A percentile compares a stretch with the other conserved stretches of the same genome.
phyloP scores from a whole-genome alignment of 2,329 filamentous ascomycete genomes.

The Fusarium tuaranense region DNA sequence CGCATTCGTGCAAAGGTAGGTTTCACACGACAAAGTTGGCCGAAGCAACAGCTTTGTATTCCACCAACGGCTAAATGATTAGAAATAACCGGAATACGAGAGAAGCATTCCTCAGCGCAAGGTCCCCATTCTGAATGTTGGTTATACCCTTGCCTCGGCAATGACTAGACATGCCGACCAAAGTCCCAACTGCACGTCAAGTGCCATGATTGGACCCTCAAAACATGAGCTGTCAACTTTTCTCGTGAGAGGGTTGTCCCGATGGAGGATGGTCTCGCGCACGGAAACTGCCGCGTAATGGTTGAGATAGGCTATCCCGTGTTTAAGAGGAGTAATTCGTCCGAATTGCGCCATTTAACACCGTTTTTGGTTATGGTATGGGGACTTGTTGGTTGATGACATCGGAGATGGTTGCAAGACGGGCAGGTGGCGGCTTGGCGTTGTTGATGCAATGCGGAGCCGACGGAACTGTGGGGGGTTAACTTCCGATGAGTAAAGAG shows the following conservation, averaged over 20 bases:
- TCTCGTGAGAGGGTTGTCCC: neutral
- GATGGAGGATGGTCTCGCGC: neutral
- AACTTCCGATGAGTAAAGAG: neutral
- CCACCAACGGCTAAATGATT: neutral
- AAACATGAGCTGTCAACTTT: neutral
- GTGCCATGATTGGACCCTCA: neutral
- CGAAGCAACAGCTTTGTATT: neutral
- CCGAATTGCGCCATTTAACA: neutral
- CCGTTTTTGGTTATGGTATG: neutral
- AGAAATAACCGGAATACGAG: neutral
- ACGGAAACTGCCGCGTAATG: neutral
- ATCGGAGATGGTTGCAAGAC: neutral
- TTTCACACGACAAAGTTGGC: neutral
- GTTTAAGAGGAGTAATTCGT: neutral
- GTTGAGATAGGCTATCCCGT: neutral
- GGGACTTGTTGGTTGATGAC: neutral
- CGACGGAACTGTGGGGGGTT: neutral
- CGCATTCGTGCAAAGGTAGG: neutral
- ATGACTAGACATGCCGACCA: neutral
- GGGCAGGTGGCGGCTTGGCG: neutral
- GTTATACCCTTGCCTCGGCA: neutral
- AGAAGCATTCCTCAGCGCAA: constrained; percentile 42
- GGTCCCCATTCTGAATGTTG: neutral
- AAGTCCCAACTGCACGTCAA: neutral
- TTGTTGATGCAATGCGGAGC: neutral